Evolutionary conservation across 805 yeast genomes (phyloP).

Genomic region (Candida vaughaniae): DNA sequence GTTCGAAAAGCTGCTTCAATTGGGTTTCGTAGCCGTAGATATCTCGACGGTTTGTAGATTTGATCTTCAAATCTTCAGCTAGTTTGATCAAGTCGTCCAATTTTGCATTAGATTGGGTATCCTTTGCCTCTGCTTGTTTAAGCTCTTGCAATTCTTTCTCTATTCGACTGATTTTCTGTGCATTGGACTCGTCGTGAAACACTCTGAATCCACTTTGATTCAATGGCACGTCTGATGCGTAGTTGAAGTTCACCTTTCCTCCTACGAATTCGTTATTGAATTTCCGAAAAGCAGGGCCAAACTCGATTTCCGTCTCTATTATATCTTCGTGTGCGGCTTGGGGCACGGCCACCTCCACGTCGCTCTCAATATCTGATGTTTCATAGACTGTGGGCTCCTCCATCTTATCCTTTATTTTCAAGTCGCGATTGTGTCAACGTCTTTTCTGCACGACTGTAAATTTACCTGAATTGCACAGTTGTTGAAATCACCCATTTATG

Average conservation of each 20-base stretch:
- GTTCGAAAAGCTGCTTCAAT: conserved; percentile 1
- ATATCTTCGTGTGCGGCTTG: conserved; percentile 8
- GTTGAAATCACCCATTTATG: no score
- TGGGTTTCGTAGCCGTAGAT: not conserved
- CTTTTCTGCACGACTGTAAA: no score
- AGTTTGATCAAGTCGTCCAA: conserved; percentile 10
- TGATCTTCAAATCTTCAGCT: conserved; percentile 7
- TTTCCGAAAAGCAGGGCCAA: conserved; percentile 6
- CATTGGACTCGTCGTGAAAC: conserved; percentile 29
- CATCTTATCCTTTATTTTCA: no score
- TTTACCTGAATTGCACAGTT: no score
- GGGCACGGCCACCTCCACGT: conserved; percentile 8
- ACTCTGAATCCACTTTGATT: conserved; percentile 23
- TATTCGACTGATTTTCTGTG: conserved; percentile 38
- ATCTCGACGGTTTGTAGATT: not conserved
- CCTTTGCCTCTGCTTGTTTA: conserved; percentile 15
- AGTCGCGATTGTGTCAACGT: no score
- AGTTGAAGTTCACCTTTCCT: conserved; percentile 39
- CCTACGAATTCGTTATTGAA: conserved; percentile 14
- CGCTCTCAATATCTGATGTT: conserved; percentile 46
- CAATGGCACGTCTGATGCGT: conserved; percentile 21
- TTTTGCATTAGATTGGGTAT: no score
- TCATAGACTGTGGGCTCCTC: conserved; percentile 38
- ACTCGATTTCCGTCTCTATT: conserved; percentile 18
- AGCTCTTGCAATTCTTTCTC: conserved; percentile 40